Percentiles rank a stretch among this genome's conserved stretches.
These are phyloP conservation scores for Neofusicoccum laricinum DNA, from an alignment of 2,329 filamentous ascomycete species.

Conservation along the genomic window DNA sequence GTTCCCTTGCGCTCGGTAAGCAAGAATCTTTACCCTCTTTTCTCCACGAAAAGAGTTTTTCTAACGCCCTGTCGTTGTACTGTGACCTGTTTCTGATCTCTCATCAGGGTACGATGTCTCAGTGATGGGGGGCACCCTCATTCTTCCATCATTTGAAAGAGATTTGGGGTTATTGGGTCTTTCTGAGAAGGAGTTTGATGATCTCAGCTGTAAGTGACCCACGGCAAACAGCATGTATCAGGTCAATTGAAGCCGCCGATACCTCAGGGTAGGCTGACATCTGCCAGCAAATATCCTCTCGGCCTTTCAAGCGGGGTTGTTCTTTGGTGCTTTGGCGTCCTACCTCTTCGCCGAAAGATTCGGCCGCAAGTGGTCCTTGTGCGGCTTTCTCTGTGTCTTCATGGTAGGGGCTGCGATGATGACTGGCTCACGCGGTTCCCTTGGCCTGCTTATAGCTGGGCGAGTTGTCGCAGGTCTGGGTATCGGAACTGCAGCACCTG, in stretches of 20 bases:
- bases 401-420: slow-evolving; percentile 40
- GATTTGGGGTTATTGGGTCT: slow-evolving; percentile 33
- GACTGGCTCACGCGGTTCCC: slow-evolving; percentile 35
- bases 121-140: slow-evolving; percentile 42
- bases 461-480: slow-evolving; percentile 38
- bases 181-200: slow-evolving; percentile 29
- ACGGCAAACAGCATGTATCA: too few species aligned
- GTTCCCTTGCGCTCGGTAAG: slow-evolving; percentile 26
- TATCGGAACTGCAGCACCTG: slow-evolving; percentile 37
- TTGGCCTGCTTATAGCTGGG: slow-evolving; percentile 36
- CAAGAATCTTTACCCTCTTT: too few species aligned
- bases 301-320: slow-evolving; percentile 23
- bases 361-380: slow-evolving; percentile 49
- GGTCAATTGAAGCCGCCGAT: too few species aligned
- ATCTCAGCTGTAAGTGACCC: not conserved
- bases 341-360: slow-evolving; percentile 50
- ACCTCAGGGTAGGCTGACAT: too few species aligned
- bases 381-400: slow-evolving; percentile 46
- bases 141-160: slow-evolving; percentile 36
- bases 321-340: slow-evolving; percentile 39
- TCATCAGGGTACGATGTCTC: slow-evolving; percentile 28
- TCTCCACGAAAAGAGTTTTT: too few species aligned
- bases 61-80: too few species aligned
- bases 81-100: too few species aligned
- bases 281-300: not conserved